Evolutionary conservation across 139 green algal genomes (phyloP), one percentile per base, ranked within the genome.

Genomic region (Closterium sp.): DNA sequence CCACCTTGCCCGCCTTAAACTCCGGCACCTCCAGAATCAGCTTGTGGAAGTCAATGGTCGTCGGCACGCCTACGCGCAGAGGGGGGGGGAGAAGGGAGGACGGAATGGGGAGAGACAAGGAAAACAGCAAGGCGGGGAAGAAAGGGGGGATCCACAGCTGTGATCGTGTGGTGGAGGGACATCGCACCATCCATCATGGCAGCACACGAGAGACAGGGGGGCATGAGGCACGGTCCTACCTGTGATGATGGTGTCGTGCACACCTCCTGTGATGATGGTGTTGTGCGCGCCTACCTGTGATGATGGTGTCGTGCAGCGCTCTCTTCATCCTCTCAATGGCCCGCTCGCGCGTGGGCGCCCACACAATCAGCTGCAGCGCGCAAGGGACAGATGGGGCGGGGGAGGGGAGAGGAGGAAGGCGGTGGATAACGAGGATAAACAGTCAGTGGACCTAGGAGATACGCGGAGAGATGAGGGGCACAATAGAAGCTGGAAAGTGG

Each of bases 301-400:
- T 95, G 16, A 94, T 33, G 32, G 91, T 94, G 91, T 94, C 92
- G 34, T 84, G 32, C 30, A 94, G 85, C 0, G 92, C 92, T 23
- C 92, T 34, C 76, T 94, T 87, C 92, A 94, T 94, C 85, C 92
- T 90, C 91, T 89, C 55, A 81, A 94, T 94, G n/a, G 92, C 92
- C 84, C 93, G 90, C 84, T 94, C 91, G 2, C 92, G 1, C 34
- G 90, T 93, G 25, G 91, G 91, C 23, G 85, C 92, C 92, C 92
- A 99, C 90, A 99, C 97, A 86, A 99, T 98, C 33, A 99, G 97
- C 83, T 86, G 83, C 83, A n/a, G n/a, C n/a, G n/a, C n/a, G n/a
- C n/a, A n/a, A n/a, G n/a, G n/a, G n/a, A n/a, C n/a, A 28, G 28
- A 85, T 85, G 28, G 21, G 3, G 16, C 38, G 21, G 38, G 38